Evolutionary conservation across 768 basidiomycete species (phyloP).

Genomic region (Trametes cingulata): DNA sequence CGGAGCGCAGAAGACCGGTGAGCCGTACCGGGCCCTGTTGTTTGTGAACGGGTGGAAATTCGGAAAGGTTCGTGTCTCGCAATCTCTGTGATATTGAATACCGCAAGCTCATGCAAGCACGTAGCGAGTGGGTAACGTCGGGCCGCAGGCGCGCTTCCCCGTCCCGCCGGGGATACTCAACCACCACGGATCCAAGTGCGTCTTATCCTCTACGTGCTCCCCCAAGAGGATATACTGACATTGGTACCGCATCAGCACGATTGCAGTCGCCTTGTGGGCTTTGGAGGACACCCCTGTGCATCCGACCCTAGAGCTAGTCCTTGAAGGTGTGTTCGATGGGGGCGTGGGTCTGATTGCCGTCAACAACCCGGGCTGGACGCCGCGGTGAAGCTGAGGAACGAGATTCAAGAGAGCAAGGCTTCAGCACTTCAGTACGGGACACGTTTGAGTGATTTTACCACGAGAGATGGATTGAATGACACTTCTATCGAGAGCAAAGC

Average conservation of each 20-base stretch:
- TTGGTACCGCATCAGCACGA: slow-evolving; percentile 19
- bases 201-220: background rate
- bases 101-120: background rate
- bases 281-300: slow-evolving; percentile 51
- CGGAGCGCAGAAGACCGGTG: slow-evolving; percentile 40
- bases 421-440: no score
- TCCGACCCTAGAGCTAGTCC: slow-evolving; percentile 53
- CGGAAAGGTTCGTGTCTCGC: slow-evolving; percentile 60
- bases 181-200: slow-evolving; percentile 71
- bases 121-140: slow-evolving; percentile 34
- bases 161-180: slow-evolving; percentile 81
- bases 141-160: slow-evolving; percentile 77
- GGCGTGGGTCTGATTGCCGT: slow-evolving; percentile 58
- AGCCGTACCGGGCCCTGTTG: slow-evolving; percentile 71
- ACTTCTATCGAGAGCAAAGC: no score
- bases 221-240: background rate
- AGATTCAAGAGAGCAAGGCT: no score
- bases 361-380: slow-evolving; percentile 59
- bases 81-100: background rate
- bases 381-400: slow-evolving; percentile 4
- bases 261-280: slow-evolving; percentile 67
- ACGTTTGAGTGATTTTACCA: no score
- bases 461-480: no score
- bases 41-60: slow-evolving; percentile 92
- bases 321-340: slow-evolving; percentile 63